These are phyloP conservation scores for Trametes cingulata DNA, from an alignment of 768 basidiomycete species.

Conservation along the genomic window DNA sequence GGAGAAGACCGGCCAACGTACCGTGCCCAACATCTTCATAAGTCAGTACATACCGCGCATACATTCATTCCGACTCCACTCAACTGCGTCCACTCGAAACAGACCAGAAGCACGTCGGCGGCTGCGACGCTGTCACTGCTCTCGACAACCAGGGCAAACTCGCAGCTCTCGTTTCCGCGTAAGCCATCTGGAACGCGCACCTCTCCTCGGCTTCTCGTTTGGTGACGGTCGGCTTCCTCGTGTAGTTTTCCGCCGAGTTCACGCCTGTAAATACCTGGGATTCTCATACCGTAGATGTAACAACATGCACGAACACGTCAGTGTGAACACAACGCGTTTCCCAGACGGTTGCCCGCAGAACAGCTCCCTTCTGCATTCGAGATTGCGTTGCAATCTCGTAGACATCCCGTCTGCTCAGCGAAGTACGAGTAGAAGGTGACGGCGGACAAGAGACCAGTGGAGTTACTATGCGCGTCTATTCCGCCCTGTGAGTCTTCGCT, in stretches of 20 bases:
- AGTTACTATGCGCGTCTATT: too few relatives aligned
- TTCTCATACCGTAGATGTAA: background rate
- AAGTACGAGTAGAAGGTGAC: too few relatives aligned
- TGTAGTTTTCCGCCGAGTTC: background rate
- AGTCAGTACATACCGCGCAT: constrained; percentile 39
- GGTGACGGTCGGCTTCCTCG: background rate
- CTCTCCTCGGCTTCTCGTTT: background rate
- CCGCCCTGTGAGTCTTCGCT: too few relatives aligned
- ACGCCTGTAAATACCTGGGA: constrained; percentile 6
- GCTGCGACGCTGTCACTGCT: constrained; percentile 29
- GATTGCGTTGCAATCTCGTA: too few relatives aligned
- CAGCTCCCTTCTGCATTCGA: too few relatives aligned
- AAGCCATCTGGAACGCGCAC: constrained; percentile 3
- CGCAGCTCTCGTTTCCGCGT: constrained; percentile 23
- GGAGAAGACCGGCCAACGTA: constrained; percentile 64
- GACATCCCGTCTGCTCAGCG: too few relatives aligned
- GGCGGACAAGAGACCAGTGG: too few relatives aligned
- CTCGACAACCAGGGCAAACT: constrained; percentile 32
- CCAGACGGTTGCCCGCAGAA: too few relatives aligned
- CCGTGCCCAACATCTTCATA: constrained; percentile 80
- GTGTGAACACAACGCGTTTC: too few relatives aligned
- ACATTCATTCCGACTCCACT: background rate
- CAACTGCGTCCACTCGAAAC: background rate
- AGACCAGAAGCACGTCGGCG: constrained; percentile 60
- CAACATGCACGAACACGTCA: background rate